Evolutionary conservation across 2,329 filamentous ascomycete species (phyloP).

Genomic region (Aspergillus fischeri): DNA sequence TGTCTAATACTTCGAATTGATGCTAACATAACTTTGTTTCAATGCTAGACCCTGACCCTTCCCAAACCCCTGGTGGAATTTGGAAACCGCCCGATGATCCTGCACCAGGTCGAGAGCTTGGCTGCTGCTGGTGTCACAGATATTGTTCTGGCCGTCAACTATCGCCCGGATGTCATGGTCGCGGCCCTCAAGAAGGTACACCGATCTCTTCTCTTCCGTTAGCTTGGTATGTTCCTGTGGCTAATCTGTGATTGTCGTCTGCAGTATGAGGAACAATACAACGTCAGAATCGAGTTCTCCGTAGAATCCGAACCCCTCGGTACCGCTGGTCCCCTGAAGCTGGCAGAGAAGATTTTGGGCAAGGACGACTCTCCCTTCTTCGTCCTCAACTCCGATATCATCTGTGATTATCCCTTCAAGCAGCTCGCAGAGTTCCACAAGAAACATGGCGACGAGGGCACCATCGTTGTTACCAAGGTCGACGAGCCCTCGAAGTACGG

Average conservation of each 20-base stretch:
- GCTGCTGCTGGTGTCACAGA: constrained; percentile 92
- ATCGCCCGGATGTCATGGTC: constrained; percentile 97
- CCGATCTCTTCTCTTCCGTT: constrained; percentile 9
- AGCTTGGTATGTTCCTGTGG: background rate
- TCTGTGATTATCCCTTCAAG: constrained; percentile 95
- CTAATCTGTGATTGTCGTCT: constrained; percentile 1
- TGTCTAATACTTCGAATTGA: background rate
- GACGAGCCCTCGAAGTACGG: constrained; percentile 99
- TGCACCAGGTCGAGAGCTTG: constrained; percentile 94
- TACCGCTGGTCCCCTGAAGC: constrained; percentile 90
- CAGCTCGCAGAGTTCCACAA: constrained; percentile 90
- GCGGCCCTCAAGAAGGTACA: constrained; percentile 81
- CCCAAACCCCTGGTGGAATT: constrained; percentile 98
- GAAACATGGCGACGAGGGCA: constrained; percentile 88
- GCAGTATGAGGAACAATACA: constrained; percentile 85
- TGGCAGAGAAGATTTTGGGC: constrained; percentile 84
- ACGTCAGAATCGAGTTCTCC: constrained; percentile 94
- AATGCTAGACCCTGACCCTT: constrained; percentile 78
- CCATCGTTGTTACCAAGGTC: constrained; percentile 97
- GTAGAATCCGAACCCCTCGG: constrained; percentile 94
- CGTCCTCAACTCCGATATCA: constrained; percentile 96
- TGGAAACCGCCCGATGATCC: constrained; percentile 98
- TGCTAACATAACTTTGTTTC: constrained; percentile 12
- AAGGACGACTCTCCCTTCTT: constrained; percentile 97
- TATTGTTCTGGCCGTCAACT: constrained; percentile 98